Evolutionary conservation across 805 yeast species (phyloP).

Genomic region (Ogataea degrootiae): DNA sequence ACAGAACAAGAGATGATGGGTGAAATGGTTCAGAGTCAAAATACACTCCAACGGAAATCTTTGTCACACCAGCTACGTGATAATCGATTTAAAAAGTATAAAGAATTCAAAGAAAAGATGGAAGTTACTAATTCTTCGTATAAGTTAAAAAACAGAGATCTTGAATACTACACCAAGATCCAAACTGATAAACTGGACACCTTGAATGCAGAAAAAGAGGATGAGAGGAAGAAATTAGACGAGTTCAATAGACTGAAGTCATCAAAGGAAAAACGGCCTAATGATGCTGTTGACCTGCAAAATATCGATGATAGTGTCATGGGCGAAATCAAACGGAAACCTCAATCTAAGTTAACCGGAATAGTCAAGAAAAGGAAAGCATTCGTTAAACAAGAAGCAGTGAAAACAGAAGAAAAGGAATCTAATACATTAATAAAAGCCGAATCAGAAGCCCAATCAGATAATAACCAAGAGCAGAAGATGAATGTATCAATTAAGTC

Average conservation of each 20-base stretch:
- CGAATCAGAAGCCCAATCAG: too few relatives aligned
- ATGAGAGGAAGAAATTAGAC: conserved; percentile 16
- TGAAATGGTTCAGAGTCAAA: conserved; percentile 18
- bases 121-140: conserved; percentile 38
- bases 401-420: too few relatives aligned
- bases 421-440: too few relatives aligned
- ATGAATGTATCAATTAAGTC: too few relatives aligned
- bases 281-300: too few relatives aligned
- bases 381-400: too few relatives aligned
- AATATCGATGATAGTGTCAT: too few relatives aligned
- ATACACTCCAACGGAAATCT: conserved; percentile 32
- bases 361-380: too few relatives aligned
- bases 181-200: conserved; percentile 20
- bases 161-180: conserved; percentile 31
- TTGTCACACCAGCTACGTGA: conserved; percentile 39
- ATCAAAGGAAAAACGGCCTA: not conserved
- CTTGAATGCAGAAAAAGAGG: conserved; percentile 5
- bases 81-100: conserved; percentile 27
- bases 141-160: conserved; percentile 35
- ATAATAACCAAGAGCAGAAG: too few relatives aligned
- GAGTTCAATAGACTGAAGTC: conserved; percentile 21
- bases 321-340: too few relatives aligned
- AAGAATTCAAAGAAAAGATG: conserved; percentile 28
- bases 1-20: conserved; percentile 10
- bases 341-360: too few relatives aligned